Base-by-base conservation (phyloP, 768 basidiomycete genomes). In the Russula sp. region DNA sequence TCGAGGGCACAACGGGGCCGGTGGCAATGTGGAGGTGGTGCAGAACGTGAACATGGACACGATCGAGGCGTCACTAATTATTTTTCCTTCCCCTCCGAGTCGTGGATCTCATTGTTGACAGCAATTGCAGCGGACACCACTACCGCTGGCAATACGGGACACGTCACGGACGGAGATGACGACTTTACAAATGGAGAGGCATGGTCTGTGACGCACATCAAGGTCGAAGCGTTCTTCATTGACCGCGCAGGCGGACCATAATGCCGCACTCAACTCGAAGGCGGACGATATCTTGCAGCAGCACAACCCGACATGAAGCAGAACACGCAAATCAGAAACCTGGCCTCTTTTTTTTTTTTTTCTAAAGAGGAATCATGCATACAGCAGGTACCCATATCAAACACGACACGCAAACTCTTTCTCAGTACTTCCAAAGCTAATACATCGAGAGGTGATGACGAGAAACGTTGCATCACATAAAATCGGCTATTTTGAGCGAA, bases 221-320 rank as follows among this genome's bases (percentile, higher is more conserved):
- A 64, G 4, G 20, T 32, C n/a, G 53, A 14, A 3, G 20, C 52
- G 18, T 42, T 16, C 40, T n/a, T 58, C 14, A 51, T 34, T 27
- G 35, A 59, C 32, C 27, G 16, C 52, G 4, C 62, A 59, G 45
- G 27, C 20, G 39, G 45, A 45, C 27, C 35, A 49, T 27, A 39
- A 27, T 4, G 9, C 20, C 22, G 11, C 22, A 3, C 58, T 64
- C 48, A 60, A 48, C 22, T 48, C 11, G 47, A 27, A 20, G 52
- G 63, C 63, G 4, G 63, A 64, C 48, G 54, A 64, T 39, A 59
- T 60, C 45, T 32, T 64, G 34, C 63, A 60, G 2, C 54, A 54
- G 22, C 58, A 60, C 42, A 60, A 55, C 16, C 60, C 60, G 22
- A 48, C 47, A 50, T 59, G 48, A 60, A 48, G 37, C 10, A 39